phyloP scores from a whole-genome alignment of 768 basidiomycete genomes.

The Polyporus arcularius region DNA sequence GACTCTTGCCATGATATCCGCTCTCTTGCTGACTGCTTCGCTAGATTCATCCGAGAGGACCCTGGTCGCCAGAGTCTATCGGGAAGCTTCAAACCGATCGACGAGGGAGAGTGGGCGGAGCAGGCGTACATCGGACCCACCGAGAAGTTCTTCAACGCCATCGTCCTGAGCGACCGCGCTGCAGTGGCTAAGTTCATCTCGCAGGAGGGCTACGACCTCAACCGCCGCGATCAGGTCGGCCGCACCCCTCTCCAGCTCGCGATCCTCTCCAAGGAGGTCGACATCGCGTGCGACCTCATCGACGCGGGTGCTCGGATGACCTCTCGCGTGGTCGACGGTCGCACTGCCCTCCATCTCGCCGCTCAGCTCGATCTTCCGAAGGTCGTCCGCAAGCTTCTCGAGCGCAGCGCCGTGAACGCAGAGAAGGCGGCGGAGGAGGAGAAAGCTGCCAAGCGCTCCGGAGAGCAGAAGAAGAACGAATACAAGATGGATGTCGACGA shows the following conservation, averaged over 20 bases:
- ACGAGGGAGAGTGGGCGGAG: constrained; percentile 65
- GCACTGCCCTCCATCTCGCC: constrained; percentile 57
- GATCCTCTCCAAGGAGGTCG: constrained; percentile 45
- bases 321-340: constrained; percentile 56
- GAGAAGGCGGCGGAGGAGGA: constrained; percentile 28
- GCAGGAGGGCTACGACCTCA: constrained; percentile 44
- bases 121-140: constrained; percentile 59
- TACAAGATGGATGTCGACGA: constrained; percentile 22
- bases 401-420: constrained; percentile 42
- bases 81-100: constrained; percentile 67
- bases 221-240: constrained; percentile 62
- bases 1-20: no score
- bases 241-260: constrained; percentile 62
- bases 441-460: constrained; percentile 15
- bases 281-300: constrained; percentile 52
- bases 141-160: constrained; percentile 58
- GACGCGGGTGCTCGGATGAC: constrained; percentile 59
- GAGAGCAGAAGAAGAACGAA: constrained; percentile 4
- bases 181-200: constrained; percentile 41
- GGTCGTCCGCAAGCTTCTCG: constrained; percentile 52
- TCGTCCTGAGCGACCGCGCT: constrained; percentile 45
- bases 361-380: constrained; percentile 45
- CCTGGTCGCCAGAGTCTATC: constrained; percentile 63
- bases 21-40: background rate
- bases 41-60: constrained; percentile 59